Percentiles rank a stretch among this genome's conserved stretches.
Evolutionary conservation across 345 rosid species (phyloP).

Genomic region (Citrus cavaleriei): DNA sequence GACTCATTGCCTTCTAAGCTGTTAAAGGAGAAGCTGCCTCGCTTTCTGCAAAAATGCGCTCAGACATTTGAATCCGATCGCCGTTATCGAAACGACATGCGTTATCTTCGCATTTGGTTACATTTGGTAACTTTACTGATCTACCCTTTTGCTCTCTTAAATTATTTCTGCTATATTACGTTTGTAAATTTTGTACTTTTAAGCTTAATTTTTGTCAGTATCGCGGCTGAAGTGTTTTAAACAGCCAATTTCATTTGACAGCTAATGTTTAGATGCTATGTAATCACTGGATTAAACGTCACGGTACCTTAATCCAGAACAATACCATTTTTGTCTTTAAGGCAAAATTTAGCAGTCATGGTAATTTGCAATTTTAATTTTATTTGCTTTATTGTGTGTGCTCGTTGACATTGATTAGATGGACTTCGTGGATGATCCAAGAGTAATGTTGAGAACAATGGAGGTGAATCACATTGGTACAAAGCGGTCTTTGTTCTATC

Average conservation of each 20-base stretch:
- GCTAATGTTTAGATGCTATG: background rate
- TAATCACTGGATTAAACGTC: background rate
- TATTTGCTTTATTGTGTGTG: background rate
- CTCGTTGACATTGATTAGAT: slow-evolving; percentile 45
- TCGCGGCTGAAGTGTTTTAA: background rate
- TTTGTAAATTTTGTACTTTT: too few relatives aligned
- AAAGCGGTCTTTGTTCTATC: slow-evolving; percentile 70
- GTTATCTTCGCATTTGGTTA: slow-evolving; percentile 89
- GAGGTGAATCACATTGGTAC: slow-evolving; percentile 69
- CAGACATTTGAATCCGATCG: slow-evolving; percentile 70
- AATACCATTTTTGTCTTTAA: background rate
- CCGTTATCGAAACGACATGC: slow-evolving; percentile 70
- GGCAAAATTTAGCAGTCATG: background rate
- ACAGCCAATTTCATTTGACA: background rate
- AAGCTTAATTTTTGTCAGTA: too few relatives aligned
- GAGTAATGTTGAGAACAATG: slow-evolving; percentile 60
- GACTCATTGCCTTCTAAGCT: slow-evolving; percentile 48
- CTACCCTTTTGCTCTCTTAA: background rate
- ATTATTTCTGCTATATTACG: too few relatives aligned
- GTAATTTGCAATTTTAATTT: background rate
- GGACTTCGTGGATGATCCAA: slow-evolving; percentile 93
- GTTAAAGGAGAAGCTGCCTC: slow-evolving; percentile 74
- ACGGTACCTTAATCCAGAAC: background rate
- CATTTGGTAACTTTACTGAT: slow-evolving; percentile 52
- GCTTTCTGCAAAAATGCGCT: slow-evolving; percentile 81